Conservation (phyloP, 768 basidiomycete genomes). For the Leccinum imitatum region DNA sequence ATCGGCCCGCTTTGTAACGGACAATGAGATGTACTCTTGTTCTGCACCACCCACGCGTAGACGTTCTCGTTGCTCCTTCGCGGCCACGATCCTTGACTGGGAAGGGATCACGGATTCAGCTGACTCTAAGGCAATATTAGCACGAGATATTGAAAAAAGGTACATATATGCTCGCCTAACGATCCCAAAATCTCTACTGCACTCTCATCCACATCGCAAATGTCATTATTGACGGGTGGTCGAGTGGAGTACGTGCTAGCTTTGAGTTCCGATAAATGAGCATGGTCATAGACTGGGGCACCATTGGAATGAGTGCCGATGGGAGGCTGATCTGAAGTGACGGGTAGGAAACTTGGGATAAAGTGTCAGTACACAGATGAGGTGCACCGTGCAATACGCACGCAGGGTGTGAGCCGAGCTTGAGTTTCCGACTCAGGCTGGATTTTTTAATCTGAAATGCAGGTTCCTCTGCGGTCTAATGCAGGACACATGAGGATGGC, state of each 20-base stretch:
- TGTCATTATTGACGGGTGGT: slow-evolving; percentile 39
- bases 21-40: slow-evolving; percentile 80
- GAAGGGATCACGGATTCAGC: slow-evolving; percentile 58
- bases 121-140: slow-evolving; percentile 30
- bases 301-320: slow-evolving; percentile 45
- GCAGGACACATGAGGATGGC: slow-evolving; percentile 29
- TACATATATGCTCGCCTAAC: slow-evolving; percentile 29
- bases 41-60: slow-evolving; percentile 49
- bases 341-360: slow-evolving; percentile 37
- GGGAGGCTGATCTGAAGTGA: slow-evolving; percentile 54
- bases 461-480: slow-evolving; percentile 58
- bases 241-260: slow-evolving; percentile 67
- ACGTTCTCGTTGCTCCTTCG: slow-evolving; percentile 75
- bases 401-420: slow-evolving; percentile 56
- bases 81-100: slow-evolving; percentile 66
- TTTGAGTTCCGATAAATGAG: slow-evolving; percentile 75
- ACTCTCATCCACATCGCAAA: slow-evolving; percentile 45
- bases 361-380: slow-evolving; percentile 10
- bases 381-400: slow-evolving; percentile 24
- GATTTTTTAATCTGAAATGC: slow-evolving; percentile 82
- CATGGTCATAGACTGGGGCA: slow-evolving; percentile 67
- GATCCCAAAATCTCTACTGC: slow-evolving; percentile 33
- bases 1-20: slow-evolving; percentile 57
- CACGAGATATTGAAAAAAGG: not conserved
- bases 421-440: slow-evolving; percentile 64